phyloP scores from a whole-genome alignment of 2,329 filamentous ascomycete species.

The Colletotrichum sidae region DNA sequence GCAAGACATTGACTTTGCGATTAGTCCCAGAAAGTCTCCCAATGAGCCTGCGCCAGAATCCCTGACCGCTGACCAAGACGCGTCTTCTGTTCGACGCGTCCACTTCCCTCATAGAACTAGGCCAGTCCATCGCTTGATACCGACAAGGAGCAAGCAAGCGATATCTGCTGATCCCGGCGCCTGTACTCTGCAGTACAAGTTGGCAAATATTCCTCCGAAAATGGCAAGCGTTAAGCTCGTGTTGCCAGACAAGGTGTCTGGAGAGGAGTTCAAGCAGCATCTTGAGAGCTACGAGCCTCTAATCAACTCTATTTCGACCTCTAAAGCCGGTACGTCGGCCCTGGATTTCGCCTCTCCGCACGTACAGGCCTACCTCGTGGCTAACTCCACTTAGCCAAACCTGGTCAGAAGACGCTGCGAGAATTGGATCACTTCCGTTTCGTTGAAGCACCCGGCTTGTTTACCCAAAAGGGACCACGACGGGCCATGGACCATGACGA shows the following conservation, averaged over 20 bases:
- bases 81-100: too few species aligned
- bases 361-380: constrained; percentile 9
- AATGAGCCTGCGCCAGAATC: too few species aligned
- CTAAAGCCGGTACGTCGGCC: constrained; percentile 55
- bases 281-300: constrained; percentile 54
- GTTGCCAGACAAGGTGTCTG: constrained; percentile 42
- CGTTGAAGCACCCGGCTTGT: constrained; percentile 59
- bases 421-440: constrained; percentile 73
- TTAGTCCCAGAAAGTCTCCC: too few species aligned
- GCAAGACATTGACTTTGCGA: too few species aligned
- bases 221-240: constrained; percentile 20
- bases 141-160: too few species aligned
- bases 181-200: too few species aligned
- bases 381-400: constrained; percentile 52
- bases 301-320: constrained; percentile 56
- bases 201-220: neutral
- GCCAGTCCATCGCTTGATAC: too few species aligned
- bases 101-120: too few species aligned
- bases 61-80: too few species aligned
- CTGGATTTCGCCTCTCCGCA: constrained; percentile 13
- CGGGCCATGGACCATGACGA: constrained; percentile 65
- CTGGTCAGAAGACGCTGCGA: constrained; percentile 62
- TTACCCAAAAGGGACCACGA: constrained; percentile 50
- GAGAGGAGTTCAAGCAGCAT: constrained; percentile 48
- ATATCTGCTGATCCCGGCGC: too few species aligned